Conservation (phyloP, 164 flowering plant genomes). For the Euptelea pleiosperma region DNA sequence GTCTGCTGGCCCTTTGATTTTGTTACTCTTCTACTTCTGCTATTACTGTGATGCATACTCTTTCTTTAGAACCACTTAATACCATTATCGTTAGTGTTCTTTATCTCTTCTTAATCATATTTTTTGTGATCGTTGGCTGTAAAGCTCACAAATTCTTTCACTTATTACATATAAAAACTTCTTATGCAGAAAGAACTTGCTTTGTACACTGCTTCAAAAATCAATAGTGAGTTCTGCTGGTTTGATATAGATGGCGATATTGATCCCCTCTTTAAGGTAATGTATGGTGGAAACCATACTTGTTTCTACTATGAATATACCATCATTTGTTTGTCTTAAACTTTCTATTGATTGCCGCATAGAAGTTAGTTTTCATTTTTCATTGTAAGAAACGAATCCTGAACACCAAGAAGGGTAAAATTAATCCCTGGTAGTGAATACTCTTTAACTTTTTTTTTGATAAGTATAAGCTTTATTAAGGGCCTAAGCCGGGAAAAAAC, state of each 20-base stretch:
- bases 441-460: no score
- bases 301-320: not conserved
- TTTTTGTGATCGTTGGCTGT: not conserved
- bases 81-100: no score
- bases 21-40: no score
- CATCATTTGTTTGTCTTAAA: not conserved
- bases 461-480: no score
- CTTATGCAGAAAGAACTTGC: conserved; percentile 89
- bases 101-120: not conserved
- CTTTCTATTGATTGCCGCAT: not conserved
- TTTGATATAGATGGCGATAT: conserved; percentile 94
- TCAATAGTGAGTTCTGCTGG: conserved; percentile 66
- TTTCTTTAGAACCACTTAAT: no score
- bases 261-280: conserved; percentile 94
- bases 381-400: no score
- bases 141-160: not conserved
- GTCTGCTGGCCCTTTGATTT: no score
- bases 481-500: no score
- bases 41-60: no score
- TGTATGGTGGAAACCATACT: not conserved
- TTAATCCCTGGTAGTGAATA: no score
- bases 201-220: conserved; percentile 83
- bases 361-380: no score
- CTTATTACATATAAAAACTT: conserved; percentile 2
- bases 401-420: no score